Base-by-base conservation (phyloP, 768 basidiomycete species). In the Clathrus columnatus region DNA sequence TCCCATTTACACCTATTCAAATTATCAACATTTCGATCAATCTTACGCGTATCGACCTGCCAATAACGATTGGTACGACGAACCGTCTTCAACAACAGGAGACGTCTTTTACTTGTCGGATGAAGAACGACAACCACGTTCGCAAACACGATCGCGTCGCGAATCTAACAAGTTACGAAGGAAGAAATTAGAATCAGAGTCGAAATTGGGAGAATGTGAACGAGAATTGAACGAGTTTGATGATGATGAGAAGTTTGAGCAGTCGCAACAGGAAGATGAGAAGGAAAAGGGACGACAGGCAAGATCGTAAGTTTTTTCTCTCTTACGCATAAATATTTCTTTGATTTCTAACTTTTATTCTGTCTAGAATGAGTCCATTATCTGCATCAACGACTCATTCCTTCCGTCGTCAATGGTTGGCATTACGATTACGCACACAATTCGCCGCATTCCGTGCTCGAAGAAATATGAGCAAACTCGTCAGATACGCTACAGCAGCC, bases 341-440 rank as follows among this genome's bases (percentile, higher is more conserved):
- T 36, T 36, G 36, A 36, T 43, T 50, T 6, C 30, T 23, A 42
- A 47, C 20, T 47, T 14, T 47, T 2, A 4, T 47, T 47, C 18
- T 14, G 10, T 18, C 18, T 28, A 47, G 46, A 23, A 4, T 45
- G 26, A 54, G 52, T 18, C n/a, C 52, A 36, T 36, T 26, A 46
- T 28, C 42, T 27, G 18, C 44, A n/a, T 36, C 36, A 8, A 36
- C 36, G n/a, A 36, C 26, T 23, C 43, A 46, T 10, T 24, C 44
- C 1, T 24, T 54, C 24, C 53, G 53, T n/a, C 43, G 53, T 18
- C 53, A 54, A 29, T 54, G 53, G 53, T 45, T 45, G 23, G 53
- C 53, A n/a, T n/a, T 54, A 24, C 44, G 53, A 7, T 27, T 54
- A 10, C 53, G 53, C 53, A 54, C 53, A 20, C 53, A 54, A 43